Conservation (phyloP, 106 monocot species). For the Platanthera guangdongensis region DNA sequence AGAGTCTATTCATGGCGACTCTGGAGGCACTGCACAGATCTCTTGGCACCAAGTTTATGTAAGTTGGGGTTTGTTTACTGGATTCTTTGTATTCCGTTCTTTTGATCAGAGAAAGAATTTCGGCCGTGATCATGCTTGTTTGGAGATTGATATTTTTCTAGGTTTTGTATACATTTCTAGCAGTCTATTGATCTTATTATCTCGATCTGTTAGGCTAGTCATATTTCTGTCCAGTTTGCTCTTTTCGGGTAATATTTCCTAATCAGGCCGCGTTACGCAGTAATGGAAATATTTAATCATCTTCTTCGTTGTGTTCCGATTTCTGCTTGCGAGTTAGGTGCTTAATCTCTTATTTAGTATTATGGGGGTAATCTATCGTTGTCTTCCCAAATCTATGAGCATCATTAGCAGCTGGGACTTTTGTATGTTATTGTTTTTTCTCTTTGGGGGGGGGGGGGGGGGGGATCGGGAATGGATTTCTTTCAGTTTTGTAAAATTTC, state of each 20-base stretch:
- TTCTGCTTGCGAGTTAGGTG: neutral
- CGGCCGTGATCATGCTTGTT: too few species aligned
- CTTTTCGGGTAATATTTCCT: neutral
- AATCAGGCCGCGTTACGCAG: neutral
- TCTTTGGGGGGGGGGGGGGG: too few species aligned
- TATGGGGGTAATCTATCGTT: too few species aligned
- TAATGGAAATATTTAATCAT: neutral
- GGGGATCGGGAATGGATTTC: too few species aligned
- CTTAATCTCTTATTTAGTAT: neutral
- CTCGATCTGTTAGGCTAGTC: neutral
- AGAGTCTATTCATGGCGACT: constrained; percentile 10
- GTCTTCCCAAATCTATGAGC: too few species aligned
- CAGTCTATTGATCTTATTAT: neutral
- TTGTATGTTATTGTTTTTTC: too few species aligned
- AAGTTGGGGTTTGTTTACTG: constrained; percentile 1
- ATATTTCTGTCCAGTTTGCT: neutral
- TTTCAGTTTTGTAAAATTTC: too few species aligned
- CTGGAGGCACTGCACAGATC: constrained; percentile 18
- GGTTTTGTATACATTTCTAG: neutral
- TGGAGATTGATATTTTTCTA: too few species aligned
- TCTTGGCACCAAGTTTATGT: constrained; percentile 19
- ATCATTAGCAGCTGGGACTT: too few species aligned
- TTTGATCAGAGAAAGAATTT: too few species aligned
- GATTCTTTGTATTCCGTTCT: neutral
- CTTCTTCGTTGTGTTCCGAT: neutral